Evolutionary conservation across 2,329 filamentous ascomycete genomes (phyloP).

Genomic region (Parascedosporium putredinis): DNA sequence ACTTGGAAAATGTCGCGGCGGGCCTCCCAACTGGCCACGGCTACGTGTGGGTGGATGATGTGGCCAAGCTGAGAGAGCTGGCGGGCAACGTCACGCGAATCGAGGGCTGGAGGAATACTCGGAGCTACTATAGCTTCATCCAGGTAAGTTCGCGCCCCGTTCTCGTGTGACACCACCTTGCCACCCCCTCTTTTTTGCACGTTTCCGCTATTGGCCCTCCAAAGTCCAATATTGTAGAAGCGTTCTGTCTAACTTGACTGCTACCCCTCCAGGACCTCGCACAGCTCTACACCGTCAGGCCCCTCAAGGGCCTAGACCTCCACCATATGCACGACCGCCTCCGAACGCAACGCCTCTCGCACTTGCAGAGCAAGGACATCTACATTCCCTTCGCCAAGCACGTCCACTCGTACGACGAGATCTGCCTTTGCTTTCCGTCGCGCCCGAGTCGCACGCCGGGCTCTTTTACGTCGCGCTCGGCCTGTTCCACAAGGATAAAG

Average conservation of each 20-base stretch:
- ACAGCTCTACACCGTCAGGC: constrained; percentile 51
- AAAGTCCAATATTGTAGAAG: too few relatives aligned
- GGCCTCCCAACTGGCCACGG: constrained; percentile 65
- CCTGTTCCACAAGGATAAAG: constrained; percentile 77
- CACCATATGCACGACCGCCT: constrained; percentile 89
- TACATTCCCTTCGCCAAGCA: constrained; percentile 71
- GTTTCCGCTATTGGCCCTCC: neutral
- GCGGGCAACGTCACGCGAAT: constrained; percentile 87
- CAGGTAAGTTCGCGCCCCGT: too few relatives aligned
- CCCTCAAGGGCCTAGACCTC: constrained; percentile 73
- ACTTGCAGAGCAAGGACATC: constrained; percentile 68
- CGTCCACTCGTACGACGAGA: constrained; percentile 72
- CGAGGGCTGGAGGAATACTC: constrained; percentile 91
- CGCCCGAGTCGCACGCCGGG: constrained; percentile 76
- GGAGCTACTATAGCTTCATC: constrained; percentile 92
- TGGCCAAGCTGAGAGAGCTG: constrained; percentile 70
- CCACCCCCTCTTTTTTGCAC: neutral
- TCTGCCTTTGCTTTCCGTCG: constrained; percentile 73
- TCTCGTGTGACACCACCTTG: too few relatives aligned
- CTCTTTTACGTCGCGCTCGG: constrained; percentile 87
- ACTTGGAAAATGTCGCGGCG: constrained; percentile 48
- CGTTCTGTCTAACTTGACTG: constrained; percentile 9
- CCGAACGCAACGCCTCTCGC: constrained; percentile 66
- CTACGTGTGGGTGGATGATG: constrained; percentile 87
- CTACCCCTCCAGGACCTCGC: constrained; percentile 46